These are phyloP conservation scores for Gryganskiella cystojenkinii DNA, from an alignment of 192 early-diverging fungal species.

Conservation along the genomic window DNA sequence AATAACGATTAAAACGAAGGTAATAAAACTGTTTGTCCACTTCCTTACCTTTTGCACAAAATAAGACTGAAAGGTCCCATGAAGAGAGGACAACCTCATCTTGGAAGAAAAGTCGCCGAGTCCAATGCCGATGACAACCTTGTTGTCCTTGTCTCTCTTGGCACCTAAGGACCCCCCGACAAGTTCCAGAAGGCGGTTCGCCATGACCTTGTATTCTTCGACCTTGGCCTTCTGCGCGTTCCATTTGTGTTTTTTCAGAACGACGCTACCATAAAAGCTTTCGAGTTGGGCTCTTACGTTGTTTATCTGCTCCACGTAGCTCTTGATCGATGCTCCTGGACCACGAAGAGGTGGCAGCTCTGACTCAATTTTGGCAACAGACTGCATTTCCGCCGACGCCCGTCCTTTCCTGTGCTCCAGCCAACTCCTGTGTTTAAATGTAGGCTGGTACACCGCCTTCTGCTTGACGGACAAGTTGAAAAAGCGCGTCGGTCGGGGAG, in stretches of 20 bases:
- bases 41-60: not conserved
- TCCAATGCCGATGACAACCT: not conserved
- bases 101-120: constrained; percentile 1
- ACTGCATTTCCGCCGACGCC: not conserved
- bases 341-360: constrained; percentile 7
- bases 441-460: constrained; percentile 22
- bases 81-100: not conserved
- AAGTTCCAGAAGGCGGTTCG: constrained; percentile 10
- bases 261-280: constrained; percentile 6
- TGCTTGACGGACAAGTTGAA: constrained; percentile 16
- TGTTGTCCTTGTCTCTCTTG: not conserved
- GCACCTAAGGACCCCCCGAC: constrained; percentile 3
- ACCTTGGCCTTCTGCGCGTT: constrained; percentile 1
- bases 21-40: not conserved
- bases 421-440: constrained; percentile 13
- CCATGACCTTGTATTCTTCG: constrained; percentile 10
- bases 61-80: constrained; percentile 3
- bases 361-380: constrained; percentile 6
- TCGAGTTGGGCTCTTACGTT: constrained; percentile 1
- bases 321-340: constrained; percentile 7
- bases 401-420: constrained; percentile 2
- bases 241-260: constrained; percentile 11
- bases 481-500: not conserved
- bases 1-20: not conserved
- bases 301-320: not conserved